Percentiles rank a stretch among this genome's conserved stretches.
These are phyloP conservation scores for Salix dunnii DNA, from an alignment of 345 rosid species.

Conservation along the genomic window DNA sequence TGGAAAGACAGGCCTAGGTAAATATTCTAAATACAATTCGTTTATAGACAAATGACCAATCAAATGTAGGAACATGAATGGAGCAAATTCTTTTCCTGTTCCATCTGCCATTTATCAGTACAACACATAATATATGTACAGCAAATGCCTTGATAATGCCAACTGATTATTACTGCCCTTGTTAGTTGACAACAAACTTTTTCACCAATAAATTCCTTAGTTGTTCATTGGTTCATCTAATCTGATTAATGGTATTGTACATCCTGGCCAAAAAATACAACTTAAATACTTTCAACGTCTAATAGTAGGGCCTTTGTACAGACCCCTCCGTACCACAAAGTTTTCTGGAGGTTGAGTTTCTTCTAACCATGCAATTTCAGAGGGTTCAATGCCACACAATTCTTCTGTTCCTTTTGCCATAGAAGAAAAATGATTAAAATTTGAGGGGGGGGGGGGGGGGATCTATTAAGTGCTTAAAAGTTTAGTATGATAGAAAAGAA, in stretches of 20 bases:
- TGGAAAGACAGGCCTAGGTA: neutral
- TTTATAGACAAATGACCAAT: neutral
- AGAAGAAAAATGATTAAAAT: neutral
- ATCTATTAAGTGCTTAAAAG: neutral
- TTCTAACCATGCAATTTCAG: conserved; percentile 72
- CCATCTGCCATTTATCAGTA: neutral
- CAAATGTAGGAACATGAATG: neutral
- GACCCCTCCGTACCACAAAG: conserved; percentile 63
- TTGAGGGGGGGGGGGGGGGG: too few species aligned
- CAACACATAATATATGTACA: conserved; percentile 9
- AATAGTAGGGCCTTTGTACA: conserved; percentile 73
- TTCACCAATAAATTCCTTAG: conserved; percentile 16
- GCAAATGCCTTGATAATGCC: conserved; percentile 15
- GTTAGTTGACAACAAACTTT: conserved; percentile 20
- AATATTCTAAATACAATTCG: neutral
- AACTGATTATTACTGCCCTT: conserved; percentile 17
- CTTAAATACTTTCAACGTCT: conserved; percentile 26
- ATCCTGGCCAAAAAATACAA: neutral
- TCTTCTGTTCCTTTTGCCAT: conserved; percentile 51
- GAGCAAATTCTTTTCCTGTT: neutral
- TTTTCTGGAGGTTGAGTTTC: conserved; percentile 81
- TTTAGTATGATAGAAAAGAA: neutral
- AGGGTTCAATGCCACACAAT: conserved; percentile 47
- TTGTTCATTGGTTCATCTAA: conserved; percentile 15
- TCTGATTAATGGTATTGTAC: conserved; percentile 7